These are phyloP conservation scores for Rosa hybrid DNA, from an alignment of 331 rosid genomes.

Conservation along the genomic window DNA sequence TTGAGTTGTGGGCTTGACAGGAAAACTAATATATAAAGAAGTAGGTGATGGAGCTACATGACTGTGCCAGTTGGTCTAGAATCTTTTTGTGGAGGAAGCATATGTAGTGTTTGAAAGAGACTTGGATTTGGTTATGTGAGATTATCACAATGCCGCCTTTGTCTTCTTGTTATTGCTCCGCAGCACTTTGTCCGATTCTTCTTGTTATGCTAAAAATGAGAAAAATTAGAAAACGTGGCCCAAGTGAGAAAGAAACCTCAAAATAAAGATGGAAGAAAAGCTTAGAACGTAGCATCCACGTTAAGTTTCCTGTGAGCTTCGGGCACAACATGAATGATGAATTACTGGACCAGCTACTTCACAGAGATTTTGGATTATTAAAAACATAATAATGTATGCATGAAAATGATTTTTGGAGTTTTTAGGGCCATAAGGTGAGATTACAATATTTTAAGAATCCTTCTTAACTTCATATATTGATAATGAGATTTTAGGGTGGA, in stretches of 20 bases:
- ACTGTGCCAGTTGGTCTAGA: conserved; percentile 45
- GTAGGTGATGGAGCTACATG: conserved; percentile 1
- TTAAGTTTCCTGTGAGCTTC: conserved; percentile 17
- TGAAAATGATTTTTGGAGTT: not conserved
- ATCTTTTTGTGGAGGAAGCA: conserved; percentile 36
- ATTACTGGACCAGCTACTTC: not conserved
- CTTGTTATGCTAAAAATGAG: not conserved
- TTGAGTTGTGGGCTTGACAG: not conserved
- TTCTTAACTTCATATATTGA: not conserved
- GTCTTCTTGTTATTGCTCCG: not conserved
- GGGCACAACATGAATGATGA: not conserved
- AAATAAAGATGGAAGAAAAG: not conserved
- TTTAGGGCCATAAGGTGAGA: not conserved
- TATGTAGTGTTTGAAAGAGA: conserved; percentile 33
- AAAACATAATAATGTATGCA: not conserved
- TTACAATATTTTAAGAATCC: not conserved
- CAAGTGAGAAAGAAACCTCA: conserved; percentile 19
- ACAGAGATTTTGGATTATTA: not conserved
- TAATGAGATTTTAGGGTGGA: not conserved
- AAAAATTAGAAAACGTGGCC: conserved; percentile 25
- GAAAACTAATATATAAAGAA: not conserved
- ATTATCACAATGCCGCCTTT: conserved; percentile 30
- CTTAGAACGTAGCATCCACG: conserved; percentile 21
- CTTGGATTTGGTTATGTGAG: conserved; percentile 22
- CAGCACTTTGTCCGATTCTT: conserved; percentile 20